Conservation (phyloP, 2,329 filamentous ascomycete species). For the Fusarium pseudonygamai region DNA sequence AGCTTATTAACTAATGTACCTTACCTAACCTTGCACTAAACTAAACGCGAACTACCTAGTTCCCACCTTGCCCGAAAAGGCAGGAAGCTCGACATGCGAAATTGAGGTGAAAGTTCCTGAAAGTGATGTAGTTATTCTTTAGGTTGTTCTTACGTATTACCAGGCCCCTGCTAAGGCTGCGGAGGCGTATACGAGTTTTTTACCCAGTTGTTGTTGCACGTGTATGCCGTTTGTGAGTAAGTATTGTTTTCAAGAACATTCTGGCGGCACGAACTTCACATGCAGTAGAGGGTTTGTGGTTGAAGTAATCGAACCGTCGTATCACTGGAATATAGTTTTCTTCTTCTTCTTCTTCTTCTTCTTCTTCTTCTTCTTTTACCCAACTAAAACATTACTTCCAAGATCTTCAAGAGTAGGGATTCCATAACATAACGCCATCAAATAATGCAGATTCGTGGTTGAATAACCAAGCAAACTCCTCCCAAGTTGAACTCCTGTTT, state of each 20-base stretch:
- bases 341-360: neutral
- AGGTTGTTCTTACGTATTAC: neutral
- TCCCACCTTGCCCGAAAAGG: slow-evolving; percentile 22
- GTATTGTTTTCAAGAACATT: neutral
- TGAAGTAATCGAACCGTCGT: neutral
- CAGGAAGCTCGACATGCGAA: slow-evolving; percentile 18
- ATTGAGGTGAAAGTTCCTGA: slow-evolving; percentile 8
- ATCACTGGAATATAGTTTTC: slow-evolving; percentile 8
- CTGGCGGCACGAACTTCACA: neutral
- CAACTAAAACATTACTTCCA: neutral
- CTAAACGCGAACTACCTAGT: neutral
- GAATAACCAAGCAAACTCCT: neutral
- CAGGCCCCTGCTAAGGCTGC: neutral
- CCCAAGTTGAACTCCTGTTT: slow-evolving; percentile 3
- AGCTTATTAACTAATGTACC: slow-evolving; percentile 13
- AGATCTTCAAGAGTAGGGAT: slow-evolving; percentile 26
- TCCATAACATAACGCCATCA: neutral
- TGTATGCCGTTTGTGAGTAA: neutral
- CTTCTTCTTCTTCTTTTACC: neutral
- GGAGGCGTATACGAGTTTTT: neutral
- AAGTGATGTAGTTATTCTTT: neutral
- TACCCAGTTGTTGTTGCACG: neutral
- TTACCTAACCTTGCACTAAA: neutral
- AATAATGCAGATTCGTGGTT: neutral
- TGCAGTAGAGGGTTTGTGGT: neutral